Conservation (phyloP, 805 yeast species). For the Kuraishia borneana region DNA sequence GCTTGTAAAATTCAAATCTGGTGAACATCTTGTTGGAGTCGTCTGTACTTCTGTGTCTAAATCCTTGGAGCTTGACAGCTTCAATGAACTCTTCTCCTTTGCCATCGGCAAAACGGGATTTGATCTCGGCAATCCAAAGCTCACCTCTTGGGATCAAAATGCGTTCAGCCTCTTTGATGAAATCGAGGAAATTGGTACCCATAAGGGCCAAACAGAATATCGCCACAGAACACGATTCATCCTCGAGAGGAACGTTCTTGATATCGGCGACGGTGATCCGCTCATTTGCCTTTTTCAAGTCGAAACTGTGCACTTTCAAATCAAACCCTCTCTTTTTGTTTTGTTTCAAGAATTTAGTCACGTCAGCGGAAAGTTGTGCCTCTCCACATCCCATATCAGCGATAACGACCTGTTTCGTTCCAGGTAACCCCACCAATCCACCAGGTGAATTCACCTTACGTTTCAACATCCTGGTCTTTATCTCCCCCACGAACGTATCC, state of each 20-base stretch:
- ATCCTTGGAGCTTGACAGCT: constrained; percentile 67
- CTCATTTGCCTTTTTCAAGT: constrained; percentile 78
- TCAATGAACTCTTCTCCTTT: constrained; percentile 75
- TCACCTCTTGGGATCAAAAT: constrained; percentile 86
- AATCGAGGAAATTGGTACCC: constrained; percentile 96
- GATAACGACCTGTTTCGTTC: constrained; percentile 54
- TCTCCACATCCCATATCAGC: constrained; percentile 99
- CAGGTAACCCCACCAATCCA: constrained; percentile 69
- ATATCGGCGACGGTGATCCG: constrained; percentile 96
- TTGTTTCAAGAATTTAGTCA: constrained; percentile 35
- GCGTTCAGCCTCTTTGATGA: constrained; percentile 81
- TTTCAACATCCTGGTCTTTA: constrained; percentile 45
- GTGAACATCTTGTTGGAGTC: constrained; percentile 87
- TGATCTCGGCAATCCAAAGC: constrained; percentile 95
- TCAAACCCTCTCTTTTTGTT: constrained; percentile 30
- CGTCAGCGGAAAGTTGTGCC: constrained; percentile 72
- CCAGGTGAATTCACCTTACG: constrained; percentile 87
- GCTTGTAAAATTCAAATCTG: constrained; percentile 88
- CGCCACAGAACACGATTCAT: constrained; percentile 76
- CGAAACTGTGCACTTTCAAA: constrained; percentile 77
- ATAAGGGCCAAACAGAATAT: constrained; percentile 88
- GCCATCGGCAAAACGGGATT: constrained; percentile 74
- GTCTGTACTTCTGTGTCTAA: constrained; percentile 82
- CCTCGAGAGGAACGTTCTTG: constrained; percentile 74
- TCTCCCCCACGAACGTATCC: constrained; percentile 70